Percentiles rank a stretch among this genome's conserved stretches.
Evolutionary conservation across 2,329 filamentous ascomycete genomes (phyloP).

Genomic region (Myotisia sp.): DNA sequence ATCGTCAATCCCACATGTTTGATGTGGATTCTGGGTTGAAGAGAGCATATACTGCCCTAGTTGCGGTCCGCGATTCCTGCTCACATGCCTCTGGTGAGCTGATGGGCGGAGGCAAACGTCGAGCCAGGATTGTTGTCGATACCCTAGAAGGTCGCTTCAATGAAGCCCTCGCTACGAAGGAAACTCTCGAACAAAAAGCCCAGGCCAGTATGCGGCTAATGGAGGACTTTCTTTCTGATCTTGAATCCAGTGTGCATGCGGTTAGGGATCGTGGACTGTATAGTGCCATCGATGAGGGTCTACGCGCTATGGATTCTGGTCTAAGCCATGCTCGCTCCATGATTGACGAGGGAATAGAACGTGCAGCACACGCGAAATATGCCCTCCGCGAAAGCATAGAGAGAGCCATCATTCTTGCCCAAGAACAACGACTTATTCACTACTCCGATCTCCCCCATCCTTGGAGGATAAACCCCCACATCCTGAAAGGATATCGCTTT

Average conservation of each 20-base stretch:
- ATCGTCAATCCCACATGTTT: conserved; percentile 66
- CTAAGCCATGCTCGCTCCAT: conserved; percentile 60
- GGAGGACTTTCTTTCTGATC: conserved; percentile 70
- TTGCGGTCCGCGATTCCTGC: conserved; percentile 75
- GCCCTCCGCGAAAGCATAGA: conserved; percentile 75
- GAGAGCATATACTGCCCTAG: conserved; percentile 70
- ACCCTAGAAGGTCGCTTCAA: conserved; percentile 80
- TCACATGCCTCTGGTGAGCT: conserved; percentile 81
- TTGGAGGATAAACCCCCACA: conserved; percentile 92
- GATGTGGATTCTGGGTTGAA: conserved; percentile 72
- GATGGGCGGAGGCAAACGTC: conserved; percentile 68
- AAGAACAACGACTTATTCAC: conserved; percentile 65
- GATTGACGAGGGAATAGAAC: conserved; percentile 66
- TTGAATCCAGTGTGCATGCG: conserved; percentile 69
- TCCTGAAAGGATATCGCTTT: conserved; percentile 83
- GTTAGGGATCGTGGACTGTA: conserved; percentile 63
- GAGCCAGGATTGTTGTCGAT: conserved; percentile 80
- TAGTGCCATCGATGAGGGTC: conserved; percentile 64
- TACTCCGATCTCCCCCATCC: conserved; percentile 85
- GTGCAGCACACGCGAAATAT: conserved; percentile 68
- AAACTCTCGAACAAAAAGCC: conserved; percentile 82
- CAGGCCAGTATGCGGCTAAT: conserved; percentile 74
- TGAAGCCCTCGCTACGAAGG: conserved; percentile 68
- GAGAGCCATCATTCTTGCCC: conserved; percentile 57
- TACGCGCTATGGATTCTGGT: conserved; percentile 66